phyloP scores from a whole-genome alignment of 176 grass and related monocot genomes.

The Rhipidocladum racemiflorum region DNA sequence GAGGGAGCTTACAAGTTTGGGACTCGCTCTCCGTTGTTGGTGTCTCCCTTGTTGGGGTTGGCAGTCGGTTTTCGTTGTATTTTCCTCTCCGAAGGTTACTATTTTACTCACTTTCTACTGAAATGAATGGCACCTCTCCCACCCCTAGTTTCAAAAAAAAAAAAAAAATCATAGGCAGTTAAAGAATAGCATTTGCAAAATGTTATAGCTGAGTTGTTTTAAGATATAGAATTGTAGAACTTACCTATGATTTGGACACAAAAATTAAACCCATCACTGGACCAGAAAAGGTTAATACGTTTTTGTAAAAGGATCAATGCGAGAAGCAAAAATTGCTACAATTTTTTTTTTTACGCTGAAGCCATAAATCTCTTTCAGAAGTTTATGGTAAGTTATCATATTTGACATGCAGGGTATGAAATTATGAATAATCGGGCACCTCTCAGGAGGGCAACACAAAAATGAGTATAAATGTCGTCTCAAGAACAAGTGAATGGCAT shows the following conservation, averaged over 20 bases:
- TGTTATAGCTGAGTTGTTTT: neutral
- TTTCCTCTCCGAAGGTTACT: no score
- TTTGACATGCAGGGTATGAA: neutral
- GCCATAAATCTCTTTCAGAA: neutral
- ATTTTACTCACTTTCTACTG: no score
- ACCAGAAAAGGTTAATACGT: neutral
- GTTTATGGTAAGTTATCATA: neutral
- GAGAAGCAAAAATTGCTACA: neutral
- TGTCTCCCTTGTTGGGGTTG: no score
- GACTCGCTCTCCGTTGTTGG: no score
- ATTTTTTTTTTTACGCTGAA: neutral
- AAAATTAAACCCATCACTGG: neutral
- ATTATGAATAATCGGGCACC: neutral
- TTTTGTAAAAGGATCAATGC: neutral
- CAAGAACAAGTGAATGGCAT: neutral
- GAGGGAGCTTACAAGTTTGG: no score
- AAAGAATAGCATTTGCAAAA: neutral
- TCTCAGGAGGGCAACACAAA: neutral
- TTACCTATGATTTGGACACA: neutral
- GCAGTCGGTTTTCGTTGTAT: no score
- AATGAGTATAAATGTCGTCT: neutral
- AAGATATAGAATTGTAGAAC: neutral
- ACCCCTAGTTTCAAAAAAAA: no score
- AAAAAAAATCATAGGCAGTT: neutral
- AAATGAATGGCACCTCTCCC: no score